phyloP scores from a whole-genome alignment of 176 grass and related monocot genomes.

The Neostapfia colusana region DNA sequence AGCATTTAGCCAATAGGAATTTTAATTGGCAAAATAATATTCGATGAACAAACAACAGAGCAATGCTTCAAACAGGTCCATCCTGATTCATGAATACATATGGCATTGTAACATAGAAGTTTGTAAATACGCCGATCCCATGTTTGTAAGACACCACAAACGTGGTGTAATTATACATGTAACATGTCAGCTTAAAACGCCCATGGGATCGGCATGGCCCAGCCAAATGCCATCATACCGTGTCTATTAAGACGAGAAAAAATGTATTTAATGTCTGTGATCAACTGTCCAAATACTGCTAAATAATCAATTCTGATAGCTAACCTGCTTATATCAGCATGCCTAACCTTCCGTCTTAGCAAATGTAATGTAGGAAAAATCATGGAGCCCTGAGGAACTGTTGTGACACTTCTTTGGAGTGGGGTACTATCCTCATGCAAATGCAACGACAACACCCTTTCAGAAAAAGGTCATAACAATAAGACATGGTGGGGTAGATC shows the following conservation, averaged over 20 bases:
- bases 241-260: not conserved
- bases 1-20: not conserved
- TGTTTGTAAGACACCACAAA: too few species aligned
- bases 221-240: not conserved
- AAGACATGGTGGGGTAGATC: constrained; percentile 15
- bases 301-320: not conserved
- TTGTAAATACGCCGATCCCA: too few species aligned
- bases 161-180: constrained; percentile 11
- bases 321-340: constrained; percentile 10
- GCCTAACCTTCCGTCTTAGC: constrained; percentile 10
- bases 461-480: not conserved
- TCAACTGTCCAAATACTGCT: not conserved
- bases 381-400: constrained; percentile 12
- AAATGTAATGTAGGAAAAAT: constrained; percentile 13
- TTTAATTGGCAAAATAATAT: constrained; percentile 13
- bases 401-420: not conserved
- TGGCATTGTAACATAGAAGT: not conserved
- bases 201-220: constrained; percentile 4
- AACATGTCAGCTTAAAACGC: constrained; percentile 7
- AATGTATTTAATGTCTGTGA: not conserved
- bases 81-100: not conserved
- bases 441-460: constrained; percentile 8
- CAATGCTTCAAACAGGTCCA: not conserved
- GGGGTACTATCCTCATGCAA: not conserved
- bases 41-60: not conserved